Conservation (phyloP, 306 rosid genomes). For the Amphicarpaea edgeworthii region DNA sequence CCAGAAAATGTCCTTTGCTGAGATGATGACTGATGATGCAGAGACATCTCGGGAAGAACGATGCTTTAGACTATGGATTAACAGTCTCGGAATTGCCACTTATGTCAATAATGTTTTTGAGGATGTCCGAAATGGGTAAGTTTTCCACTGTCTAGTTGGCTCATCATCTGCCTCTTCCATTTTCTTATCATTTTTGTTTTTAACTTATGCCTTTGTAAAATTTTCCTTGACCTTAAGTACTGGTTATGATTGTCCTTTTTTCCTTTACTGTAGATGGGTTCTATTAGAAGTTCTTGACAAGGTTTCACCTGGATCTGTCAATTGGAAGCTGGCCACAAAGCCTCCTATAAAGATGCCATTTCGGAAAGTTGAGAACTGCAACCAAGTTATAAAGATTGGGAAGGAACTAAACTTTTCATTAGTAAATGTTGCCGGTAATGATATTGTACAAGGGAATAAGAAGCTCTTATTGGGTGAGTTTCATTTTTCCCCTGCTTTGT, state of each 20-base stretch:
- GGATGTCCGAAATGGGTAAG: conserved; percentile 95
- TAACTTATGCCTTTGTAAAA: background rate
- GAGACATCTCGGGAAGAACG: conserved; percentile 98
- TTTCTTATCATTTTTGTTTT: conserved; percentile 32
- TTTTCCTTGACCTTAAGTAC: conserved; percentile 28
- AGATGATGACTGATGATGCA: conserved; percentile 98
- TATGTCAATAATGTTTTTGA: conserved; percentile 93
- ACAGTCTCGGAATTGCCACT: conserved; percentile 91
- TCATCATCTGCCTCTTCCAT: conserved; percentile 24
- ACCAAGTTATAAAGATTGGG: conserved; percentile 91
- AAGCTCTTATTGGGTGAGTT: conserved; percentile 89
- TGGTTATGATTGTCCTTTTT: conserved; percentile 48
- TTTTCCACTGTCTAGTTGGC: conserved; percentile 40
- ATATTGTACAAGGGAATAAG: conserved; percentile 98
- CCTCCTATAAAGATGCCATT: conserved; percentile 99
- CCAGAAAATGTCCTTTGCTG: conserved; percentile 81
- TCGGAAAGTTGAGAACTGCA: conserved; percentile 98
- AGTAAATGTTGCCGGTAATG: conserved; percentile 97
- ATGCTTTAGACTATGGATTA: conserved; percentile 97
- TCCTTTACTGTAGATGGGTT: conserved; percentile 80
- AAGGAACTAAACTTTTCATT: conserved; percentile 86
- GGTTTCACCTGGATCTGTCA: conserved; percentile 83
- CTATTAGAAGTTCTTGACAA: conserved; percentile 97
- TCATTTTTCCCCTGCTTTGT: conserved; percentile 8
- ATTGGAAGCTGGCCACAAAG: conserved; percentile 96